Base-by-base conservation (phyloP, 2,329 filamentous ascomycete genomes). In the Thelonectria discophora region DNA sequence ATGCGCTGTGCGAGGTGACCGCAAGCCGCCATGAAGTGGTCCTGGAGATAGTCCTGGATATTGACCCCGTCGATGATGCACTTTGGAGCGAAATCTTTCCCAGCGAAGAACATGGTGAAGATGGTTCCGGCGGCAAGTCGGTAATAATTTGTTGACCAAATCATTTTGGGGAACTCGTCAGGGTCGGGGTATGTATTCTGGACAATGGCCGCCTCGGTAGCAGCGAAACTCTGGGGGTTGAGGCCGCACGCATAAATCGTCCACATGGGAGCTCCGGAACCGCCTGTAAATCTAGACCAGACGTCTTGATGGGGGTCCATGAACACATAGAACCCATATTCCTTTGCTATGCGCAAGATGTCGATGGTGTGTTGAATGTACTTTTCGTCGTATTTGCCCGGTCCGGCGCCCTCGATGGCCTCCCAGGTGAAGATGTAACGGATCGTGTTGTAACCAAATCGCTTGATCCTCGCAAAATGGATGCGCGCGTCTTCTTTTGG, bases 271-370 rank as follows among this genome's bases (percentile, higher is more conserved):
- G 95, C 95, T 32, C 95, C 95, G 24, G 94, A 98, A 48, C 95
- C 95, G 46, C 95, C 95, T 6, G 92, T 93, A 73, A 95, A 95
- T 56, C 95, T 86, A 34, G 94, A 97, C 95, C 95, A 99, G 70
- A 98, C 94, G 80, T 99, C 95, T 82, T 99, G 95, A 76, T 99
- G 95, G 18, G 96, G 94, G 71, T 99, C 96, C 93, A 99, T 97
- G 75, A 97, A 98, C 51, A 99, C 84, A 73, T 96, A 97, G 76
- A 99, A 97, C 27, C 92, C 92, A 81, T 97, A 98, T 39, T 88
- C 84, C 75, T 94, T 97, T 39, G 94, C 94, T 66, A 93, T 82
- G 58, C 93, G 86, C 69, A 99, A 78, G 11, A 97, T 82, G 40
- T 92, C 86, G 67, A 99, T 93, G 1, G 95, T 99, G 75, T 97